Evolutionary conservation across 2,329 filamentous ascomycete species (phyloP).

Genomic region (Fusarium sp.): DNA sequence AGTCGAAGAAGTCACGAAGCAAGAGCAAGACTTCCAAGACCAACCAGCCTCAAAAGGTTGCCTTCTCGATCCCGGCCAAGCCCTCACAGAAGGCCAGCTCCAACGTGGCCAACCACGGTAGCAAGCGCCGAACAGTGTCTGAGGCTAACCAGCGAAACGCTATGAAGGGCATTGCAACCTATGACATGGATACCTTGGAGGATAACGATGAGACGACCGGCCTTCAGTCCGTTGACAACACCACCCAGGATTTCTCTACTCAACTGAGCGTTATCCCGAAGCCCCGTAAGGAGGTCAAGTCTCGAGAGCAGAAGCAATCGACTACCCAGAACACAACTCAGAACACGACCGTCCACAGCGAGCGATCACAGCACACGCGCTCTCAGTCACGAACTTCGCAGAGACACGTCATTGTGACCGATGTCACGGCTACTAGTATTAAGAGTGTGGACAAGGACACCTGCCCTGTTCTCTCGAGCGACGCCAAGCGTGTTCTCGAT

Average conservation of each 20-base stretch:
- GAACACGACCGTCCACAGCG: conserved; percentile 38
- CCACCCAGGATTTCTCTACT: conserved; percentile 48
- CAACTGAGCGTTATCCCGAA: conserved; percentile 45
- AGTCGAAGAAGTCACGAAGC: conserved; percentile 43
- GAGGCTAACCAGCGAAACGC: conserved; percentile 36
- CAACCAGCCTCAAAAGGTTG: conserved; percentile 49
- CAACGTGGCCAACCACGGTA: conserved; percentile 53
- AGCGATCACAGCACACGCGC: conserved; percentile 40
- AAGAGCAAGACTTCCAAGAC: conserved; percentile 43
- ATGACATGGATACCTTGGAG: conserved; percentile 42
- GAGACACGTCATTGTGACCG: conserved; percentile 38
- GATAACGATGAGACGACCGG: conserved; percentile 51
- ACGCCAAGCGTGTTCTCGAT: conserved; percentile 62
- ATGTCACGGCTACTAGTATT: conserved; percentile 38
- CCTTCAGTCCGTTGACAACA: conserved; percentile 46
- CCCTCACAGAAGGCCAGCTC: conserved; percentile 43
- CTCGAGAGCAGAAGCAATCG: conserved; percentile 32
- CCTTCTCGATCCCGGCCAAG: conserved; percentile 53
- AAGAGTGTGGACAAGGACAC: conserved; percentile 43
- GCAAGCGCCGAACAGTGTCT: conserved; percentile 50
- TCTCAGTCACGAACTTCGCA: conserved; percentile 42
- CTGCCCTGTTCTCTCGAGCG: conserved; percentile 59
- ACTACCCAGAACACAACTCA: conserved; percentile 34
- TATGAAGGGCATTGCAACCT: conserved; percentile 35
- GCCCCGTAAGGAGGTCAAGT: conserved; percentile 34